Evolutionary conservation across 2,329 filamentous ascomycete genomes (phyloP), one percentile per base, ranked within the genome.

Genomic region (Nemania bipapillata): DNA sequence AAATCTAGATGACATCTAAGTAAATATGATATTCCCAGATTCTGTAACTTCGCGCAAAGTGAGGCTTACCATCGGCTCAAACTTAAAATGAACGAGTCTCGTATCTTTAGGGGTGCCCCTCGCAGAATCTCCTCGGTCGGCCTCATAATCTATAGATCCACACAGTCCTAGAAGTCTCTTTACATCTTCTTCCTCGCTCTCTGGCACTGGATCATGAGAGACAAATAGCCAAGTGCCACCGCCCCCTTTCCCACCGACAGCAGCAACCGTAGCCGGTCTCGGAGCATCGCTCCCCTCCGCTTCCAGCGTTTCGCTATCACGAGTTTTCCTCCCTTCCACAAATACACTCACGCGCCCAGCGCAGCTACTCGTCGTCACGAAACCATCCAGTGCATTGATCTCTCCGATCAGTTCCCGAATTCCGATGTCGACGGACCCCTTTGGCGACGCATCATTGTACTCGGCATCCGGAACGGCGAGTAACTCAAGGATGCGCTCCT

Each of bases 311-410:
- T 28, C 50, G 15, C 52, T 30, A 28, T 37, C 32, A 40, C 35
- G 75, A 17, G 79, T 82, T 75, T 88, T 91, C 52, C 82, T 83
- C 0, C 94, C 94, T 81, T 97, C 95, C 0, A 96, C 83, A 76
- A 96, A 98, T 3, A 97, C 92, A 72, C 92, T 94, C 54, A 96
- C 87, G 60, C 95, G 86, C 0, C 95, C 95, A 1, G 93, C 92
- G 79, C 95, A 98, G 80, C 94, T 97, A 81, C 94, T 97, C 2
- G 94, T 97, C 1, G 95, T 97, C 37, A 96, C 93, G 47, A 94
- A 87, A 1, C 92, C 93, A 1, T 90, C 86, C 5, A 91, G 77
- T 1, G 75, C 79, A 80, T 98, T 98, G 78, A 98, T 91, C 73
- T 91, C 89, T 58, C 86, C 85, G 69, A 98, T 94, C 62, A 97